Conservation (phyloP, 495 filamentous ascomycete genomes). For the Xylaria grammica region DNA sequence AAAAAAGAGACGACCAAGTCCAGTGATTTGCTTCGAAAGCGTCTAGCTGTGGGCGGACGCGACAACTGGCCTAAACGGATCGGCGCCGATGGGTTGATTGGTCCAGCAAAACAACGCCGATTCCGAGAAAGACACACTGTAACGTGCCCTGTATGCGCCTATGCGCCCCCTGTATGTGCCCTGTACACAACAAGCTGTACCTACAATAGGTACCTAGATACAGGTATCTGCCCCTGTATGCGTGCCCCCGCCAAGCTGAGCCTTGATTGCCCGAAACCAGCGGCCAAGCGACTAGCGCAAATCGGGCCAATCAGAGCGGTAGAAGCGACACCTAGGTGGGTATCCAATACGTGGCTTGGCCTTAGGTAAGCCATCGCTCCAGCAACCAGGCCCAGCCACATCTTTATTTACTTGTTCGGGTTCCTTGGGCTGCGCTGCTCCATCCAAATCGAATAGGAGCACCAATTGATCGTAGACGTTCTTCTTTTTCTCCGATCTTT, state of each 20-base stretch:
- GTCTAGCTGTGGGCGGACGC: no score
- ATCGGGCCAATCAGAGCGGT: background rate
- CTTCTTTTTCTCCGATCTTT: conserved; percentile 25
- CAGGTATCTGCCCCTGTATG: no score
- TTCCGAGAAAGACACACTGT: background rate
- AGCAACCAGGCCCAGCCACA: conserved; percentile 41
- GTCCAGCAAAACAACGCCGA: background rate
- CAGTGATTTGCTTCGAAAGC: background rate
- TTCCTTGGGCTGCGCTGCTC: conserved; percentile 21
- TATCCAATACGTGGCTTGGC: background rate
- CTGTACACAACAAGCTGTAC: no score
- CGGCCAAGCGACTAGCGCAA: no score
- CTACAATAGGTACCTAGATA: no score
- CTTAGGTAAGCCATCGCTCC: conserved; percentile 26
- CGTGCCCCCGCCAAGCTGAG: no score
- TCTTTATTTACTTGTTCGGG: conserved; percentile 39
- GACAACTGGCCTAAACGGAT: background rate
- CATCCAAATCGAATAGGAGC: conserved; percentile 31
- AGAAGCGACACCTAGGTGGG: background rate
- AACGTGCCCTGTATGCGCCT: no score
- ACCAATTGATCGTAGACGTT: conserved; percentile 26
- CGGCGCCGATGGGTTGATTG: background rate
- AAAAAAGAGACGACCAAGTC: background rate
- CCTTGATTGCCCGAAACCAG: no score
- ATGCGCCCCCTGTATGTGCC: no score